Percentiles rank a stretch among this genome's conserved stretches.
Evolutionary conservation across 257 asterid genomes (phyloP).

Genomic region (Orobanche coerulescens): DNA sequence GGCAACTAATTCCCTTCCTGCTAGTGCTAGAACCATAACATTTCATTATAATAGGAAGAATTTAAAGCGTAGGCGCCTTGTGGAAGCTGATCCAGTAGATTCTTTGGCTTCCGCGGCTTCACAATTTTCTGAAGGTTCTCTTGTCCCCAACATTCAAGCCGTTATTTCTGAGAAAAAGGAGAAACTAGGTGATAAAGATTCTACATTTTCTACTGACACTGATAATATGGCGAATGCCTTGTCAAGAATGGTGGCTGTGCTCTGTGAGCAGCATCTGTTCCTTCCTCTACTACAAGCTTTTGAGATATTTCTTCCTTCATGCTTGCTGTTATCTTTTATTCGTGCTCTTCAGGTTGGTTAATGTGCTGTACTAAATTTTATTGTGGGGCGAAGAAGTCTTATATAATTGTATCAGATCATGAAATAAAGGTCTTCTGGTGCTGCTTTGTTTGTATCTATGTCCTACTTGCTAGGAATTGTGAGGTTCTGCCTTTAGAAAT

Average conservation of each 20-base stretch:
- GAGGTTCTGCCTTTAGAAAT: constrained; percentile 2
- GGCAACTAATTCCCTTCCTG: constrained; percentile 73
- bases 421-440: constrained; percentile 5
- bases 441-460: background rate
- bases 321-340: constrained; percentile 85
- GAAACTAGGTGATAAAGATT: constrained; percentile 36
- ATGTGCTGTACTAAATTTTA: constrained; percentile 4
- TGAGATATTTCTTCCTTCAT: constrained; percentile 95
- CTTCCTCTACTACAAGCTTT: constrained; percentile 91
- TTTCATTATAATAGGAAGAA: constrained; percentile 76
- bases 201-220: constrained; percentile 33
- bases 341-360: constrained; percentile 94
- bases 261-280: constrained; percentile 81
- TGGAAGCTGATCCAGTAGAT: constrained; percentile 48
- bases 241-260: constrained; percentile 86
- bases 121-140: constrained; percentile 39
- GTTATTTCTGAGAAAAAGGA: constrained; percentile 39
- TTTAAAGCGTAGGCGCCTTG: constrained; percentile 78
- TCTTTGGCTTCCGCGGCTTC: constrained; percentile 33
- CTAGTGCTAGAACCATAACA: constrained; percentile 51
- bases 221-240: constrained; percentile 61
- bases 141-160: constrained; percentile 35
- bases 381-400: constrained; percentile 7
- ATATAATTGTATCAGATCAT: constrained; percentile 7
- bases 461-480: constrained; percentile 10